These are phyloP conservation scores for Arxiozyma heterogenica DNA, from an alignment of 1,139 yeast species.

Conservation along the genomic window DNA sequence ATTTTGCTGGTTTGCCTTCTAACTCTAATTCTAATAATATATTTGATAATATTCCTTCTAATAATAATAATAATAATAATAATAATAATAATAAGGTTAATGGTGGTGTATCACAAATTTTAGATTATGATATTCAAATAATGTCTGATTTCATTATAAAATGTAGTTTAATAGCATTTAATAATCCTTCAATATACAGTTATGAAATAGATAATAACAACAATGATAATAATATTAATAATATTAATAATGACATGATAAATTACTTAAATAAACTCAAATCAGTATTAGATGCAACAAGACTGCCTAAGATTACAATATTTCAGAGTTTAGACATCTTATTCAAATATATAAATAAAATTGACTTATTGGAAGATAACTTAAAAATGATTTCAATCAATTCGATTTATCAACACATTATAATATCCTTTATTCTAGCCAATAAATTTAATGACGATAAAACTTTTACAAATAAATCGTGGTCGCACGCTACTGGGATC, in stretches of 20 bases:
- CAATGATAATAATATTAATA: background rate
- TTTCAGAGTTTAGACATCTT: slow-evolving; percentile 72
- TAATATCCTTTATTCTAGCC: slow-evolving; percentile 69
- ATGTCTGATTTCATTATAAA: slow-evolving; percentile 63
- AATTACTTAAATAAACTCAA: slow-evolving; percentile 51
- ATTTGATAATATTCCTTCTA: background rate
- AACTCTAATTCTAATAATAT: background rate
- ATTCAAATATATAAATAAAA: slow-evolving; percentile 34
- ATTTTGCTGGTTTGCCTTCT: background rate
- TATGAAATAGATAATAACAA: background rate
- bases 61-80: slow-evolving; percentile 5
- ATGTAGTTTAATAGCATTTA: slow-evolving; percentile 49
- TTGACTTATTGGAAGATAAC: slow-evolving; percentile 14
- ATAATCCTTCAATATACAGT: background rate
- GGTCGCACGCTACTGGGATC: slow-evolving; percentile 92
- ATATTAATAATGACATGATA: background rate
- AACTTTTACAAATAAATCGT: slow-evolving; percentile 87
- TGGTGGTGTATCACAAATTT: slow-evolving; percentile 70
- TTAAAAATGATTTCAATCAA: background rate
- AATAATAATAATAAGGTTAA: slow-evolving; percentile 29
- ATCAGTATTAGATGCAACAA: slow-evolving; percentile 77
- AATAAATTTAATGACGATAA: slow-evolving; percentile 95
- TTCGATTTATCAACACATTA: slow-evolving; percentile 45
- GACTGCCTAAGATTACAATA: slow-evolving; percentile 76
- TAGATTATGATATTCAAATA: slow-evolving; percentile 66